Conservation (phyloP, 345 rosid species). For the Eucalyptus dawsonii region DNA sequence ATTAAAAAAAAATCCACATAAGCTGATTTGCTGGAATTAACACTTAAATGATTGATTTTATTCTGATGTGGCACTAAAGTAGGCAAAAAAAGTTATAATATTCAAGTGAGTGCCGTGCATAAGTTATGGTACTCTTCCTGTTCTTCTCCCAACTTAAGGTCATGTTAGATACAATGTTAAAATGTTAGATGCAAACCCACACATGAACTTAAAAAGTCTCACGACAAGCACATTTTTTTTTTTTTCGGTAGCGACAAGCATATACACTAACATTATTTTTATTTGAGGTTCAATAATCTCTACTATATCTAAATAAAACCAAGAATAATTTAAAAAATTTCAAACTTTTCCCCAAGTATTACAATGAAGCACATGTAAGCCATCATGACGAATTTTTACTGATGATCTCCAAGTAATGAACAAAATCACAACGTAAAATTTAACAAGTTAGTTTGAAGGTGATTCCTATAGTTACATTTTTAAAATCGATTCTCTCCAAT, state of each 20-base stretch:
- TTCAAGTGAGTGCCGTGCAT: fast-evolving
- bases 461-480: neutral
- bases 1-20: too few relatives aligned
- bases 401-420: neutral
- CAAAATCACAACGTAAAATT: too few relatives aligned
- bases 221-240: too few relatives aligned
- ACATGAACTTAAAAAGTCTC: neutral
- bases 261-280: neutral
- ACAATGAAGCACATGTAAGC: neutral
- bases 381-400: neutral
- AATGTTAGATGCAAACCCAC: neutral
- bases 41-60: too few relatives aligned
- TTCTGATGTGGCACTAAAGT: too few relatives aligned
- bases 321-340: too few relatives aligned
- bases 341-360: neutral
- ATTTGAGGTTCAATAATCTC: neutral
- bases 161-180: neutral
- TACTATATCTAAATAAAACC: too few relatives aligned
- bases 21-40: fast-evolving
- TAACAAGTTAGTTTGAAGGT: neutral
- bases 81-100: too few relatives aligned
- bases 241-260: too few relatives aligned
- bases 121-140: too few relatives aligned
- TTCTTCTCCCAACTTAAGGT: too few relatives aligned
- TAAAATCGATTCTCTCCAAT: neutral